These are phyloP conservation scores for Tagetes patula DNA, from an alignment of 129 eudicot species.

Conservation along the genomic window DNA sequence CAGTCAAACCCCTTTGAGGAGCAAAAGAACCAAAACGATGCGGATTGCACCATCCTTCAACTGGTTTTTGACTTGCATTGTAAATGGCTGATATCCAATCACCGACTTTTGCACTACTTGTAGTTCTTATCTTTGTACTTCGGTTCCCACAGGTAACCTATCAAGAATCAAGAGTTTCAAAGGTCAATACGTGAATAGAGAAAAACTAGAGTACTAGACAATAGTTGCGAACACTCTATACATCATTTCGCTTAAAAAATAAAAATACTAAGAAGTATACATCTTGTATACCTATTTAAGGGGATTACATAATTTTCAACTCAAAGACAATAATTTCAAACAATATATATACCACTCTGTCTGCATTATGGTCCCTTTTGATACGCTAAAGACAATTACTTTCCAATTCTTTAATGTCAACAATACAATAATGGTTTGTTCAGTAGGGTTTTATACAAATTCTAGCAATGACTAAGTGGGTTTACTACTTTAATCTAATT, in stretches of 20 bases:
- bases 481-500: background rate
- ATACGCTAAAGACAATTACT: background rate
- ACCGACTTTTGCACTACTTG: constrained; percentile 59
- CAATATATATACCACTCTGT: background rate
- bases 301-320: too few species aligned
- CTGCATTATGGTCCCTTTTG: background rate
- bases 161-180: constrained; percentile 16
- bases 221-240: background rate
- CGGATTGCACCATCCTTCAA: constrained; percentile 84
- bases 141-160: constrained; percentile 77
- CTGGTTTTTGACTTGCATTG: constrained; percentile 53
- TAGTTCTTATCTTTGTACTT: constrained; percentile 66
- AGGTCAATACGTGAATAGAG: constrained; percentile 19
- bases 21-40: constrained; percentile 93
- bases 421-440: background rate
- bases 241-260: background rate
- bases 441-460: background rate
- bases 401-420: background rate
- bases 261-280: background rate
- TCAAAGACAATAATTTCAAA: too few species aligned
- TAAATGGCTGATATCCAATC: constrained; percentile 86
- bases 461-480: background rate
- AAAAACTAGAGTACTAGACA: background rate
- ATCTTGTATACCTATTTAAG: too few species aligned
- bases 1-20: constrained; percentile 70